These are phyloP conservation scores for Pseudogymnoascus sp. DNA, from an alignment of 2,329 filamentous ascomycete genomes.

Conservation along the genomic window DNA sequence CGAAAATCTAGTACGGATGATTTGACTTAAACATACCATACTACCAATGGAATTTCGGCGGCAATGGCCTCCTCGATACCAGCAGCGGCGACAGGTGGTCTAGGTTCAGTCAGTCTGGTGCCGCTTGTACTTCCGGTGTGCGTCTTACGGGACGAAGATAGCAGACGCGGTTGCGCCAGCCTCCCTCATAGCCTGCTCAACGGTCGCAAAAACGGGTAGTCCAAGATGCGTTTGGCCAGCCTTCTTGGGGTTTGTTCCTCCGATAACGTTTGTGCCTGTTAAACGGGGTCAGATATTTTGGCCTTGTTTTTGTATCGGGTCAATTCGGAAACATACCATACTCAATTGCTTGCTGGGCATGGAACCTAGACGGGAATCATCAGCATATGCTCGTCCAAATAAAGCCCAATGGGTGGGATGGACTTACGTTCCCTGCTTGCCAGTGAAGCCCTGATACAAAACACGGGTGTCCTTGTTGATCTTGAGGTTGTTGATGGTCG, in stretches of 20 bases:
- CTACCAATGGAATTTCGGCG: conserved; percentile 88
- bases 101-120: conserved; percentile 30
- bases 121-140: conserved; percentile 8
- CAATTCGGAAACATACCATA: conserved; percentile 62
- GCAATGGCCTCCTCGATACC: conserved; percentile 95
- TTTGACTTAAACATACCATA: conserved; percentile 50
- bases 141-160: conserved; percentile 81
- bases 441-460: conserved; percentile 94
- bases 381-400: conserved; percentile 16
- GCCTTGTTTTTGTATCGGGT: not conserved
- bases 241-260: conserved; percentile 99
- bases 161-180: conserved; percentile 86
- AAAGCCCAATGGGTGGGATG: not conserved
- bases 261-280: conserved; percentile 89
- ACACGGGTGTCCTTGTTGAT: conserved; percentile 93
- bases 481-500: conserved; percentile 77
- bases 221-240: conserved; percentile 83
- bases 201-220: conserved; percentile 86
- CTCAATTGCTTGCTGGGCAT: conserved; percentile 94
- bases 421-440: conserved; percentile 87
- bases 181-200: conserved; percentile 79
- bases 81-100: conserved; percentile 81
- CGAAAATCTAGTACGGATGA: conserved; percentile 15
- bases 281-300: not conserved
- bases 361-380: conserved; percentile 60